Evolutionary conservation across 2,329 filamentous ascomycete species (phyloP), one percentile per base, ranked within the genome.

Genomic region (Colletotrichum lentis): DNA sequence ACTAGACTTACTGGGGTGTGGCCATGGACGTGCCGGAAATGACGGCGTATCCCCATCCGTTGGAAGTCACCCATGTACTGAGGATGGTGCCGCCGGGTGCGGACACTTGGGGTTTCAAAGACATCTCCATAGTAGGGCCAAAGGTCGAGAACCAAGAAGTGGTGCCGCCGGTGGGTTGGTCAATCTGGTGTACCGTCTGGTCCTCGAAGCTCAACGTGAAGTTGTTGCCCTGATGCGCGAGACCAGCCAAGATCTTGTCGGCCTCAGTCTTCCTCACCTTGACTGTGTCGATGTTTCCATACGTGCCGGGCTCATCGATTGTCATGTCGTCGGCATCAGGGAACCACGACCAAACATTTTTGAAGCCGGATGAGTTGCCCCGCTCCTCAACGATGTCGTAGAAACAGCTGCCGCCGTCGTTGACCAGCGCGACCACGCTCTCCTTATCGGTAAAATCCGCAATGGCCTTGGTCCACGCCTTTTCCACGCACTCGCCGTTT

Each of bases 11-110:
- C 63, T 63, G 64, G 20, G 64, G 61, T 3, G 65, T 64, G 5
- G 65, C 59, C 65, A 68, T 68, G 5, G 65, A 68, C 12, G 65
- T 68, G 12, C 60, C 54, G n/a, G 65, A 68, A 16, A 68, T 68
- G 39, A 68, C 56, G 8, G 60, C 65, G 27, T 68, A 68, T 22
- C 65, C 61, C 60, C 59, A 64, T 14, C 60, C 60, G 16, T 68
- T 55, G 2, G 65, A 68, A 31, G 65, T 64, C 3, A 68, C 65
- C 65, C 65, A 68, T 2, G 60, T 68, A 20, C 61, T 64, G 10
- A 68, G 65, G 39, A 68, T 68, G 0, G 59, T 64, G 16, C 65
- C 65, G 3, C 65, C 65, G 2, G 65, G 61, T 27, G 60, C 65
- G 16, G 61, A 68, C 2, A 68, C 53, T 22, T 68, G 65, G 8